phyloP scores from a whole-genome alignment of 805 yeast genomes.

The Lipomyces oligophaga region DNA sequence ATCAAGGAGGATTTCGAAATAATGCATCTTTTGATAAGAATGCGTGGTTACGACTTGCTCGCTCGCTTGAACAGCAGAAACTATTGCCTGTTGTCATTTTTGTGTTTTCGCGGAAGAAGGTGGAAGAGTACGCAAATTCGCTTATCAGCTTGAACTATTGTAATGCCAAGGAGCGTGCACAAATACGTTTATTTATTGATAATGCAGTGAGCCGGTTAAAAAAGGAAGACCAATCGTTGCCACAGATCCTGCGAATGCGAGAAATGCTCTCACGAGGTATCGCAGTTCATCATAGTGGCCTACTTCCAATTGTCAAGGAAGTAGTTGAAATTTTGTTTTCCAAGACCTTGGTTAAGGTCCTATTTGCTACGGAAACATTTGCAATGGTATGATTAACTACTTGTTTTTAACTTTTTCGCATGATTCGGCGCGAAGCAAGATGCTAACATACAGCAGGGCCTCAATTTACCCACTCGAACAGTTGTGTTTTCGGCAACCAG shows the following conservation, averaged over 20 bases:
- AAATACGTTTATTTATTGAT: conserved; percentile 89
- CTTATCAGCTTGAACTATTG: conserved; percentile 73
- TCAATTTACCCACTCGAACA: conserved; percentile 93
- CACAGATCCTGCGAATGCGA: conserved; percentile 80
- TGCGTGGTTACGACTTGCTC: conserved; percentile 72
- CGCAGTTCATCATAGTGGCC: conserved; percentile 94
- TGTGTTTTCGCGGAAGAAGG: conserved; percentile 88
- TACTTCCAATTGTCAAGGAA: conserved; percentile 88
- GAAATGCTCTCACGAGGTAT: conserved; percentile 86
- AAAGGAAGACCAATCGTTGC: conserved; percentile 87
- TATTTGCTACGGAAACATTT: conserved; percentile 96
- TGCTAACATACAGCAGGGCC: conserved; percentile 47
- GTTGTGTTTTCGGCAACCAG: conserved; percentile 82
- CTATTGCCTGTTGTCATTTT: conserved; percentile 90
- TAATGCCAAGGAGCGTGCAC: conserved; percentile 79
- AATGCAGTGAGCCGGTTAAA: conserved; percentile 81
- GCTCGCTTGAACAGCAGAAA: conserved; percentile 59
- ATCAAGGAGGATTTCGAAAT: conserved; percentile 39
- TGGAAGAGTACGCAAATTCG: conserved; percentile 88
- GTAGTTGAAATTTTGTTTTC: conserved; percentile 89
- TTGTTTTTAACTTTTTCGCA: background rate
- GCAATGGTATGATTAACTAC: conserved; percentile 57
- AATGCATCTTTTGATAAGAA: conserved; percentile 72
- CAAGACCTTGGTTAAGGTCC: conserved; percentile 75
- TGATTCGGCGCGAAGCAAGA: too few relatives aligned